Conservation (phyloP, 2,329 filamentous ascomycete species). For the Fusarium longipes region DNA sequence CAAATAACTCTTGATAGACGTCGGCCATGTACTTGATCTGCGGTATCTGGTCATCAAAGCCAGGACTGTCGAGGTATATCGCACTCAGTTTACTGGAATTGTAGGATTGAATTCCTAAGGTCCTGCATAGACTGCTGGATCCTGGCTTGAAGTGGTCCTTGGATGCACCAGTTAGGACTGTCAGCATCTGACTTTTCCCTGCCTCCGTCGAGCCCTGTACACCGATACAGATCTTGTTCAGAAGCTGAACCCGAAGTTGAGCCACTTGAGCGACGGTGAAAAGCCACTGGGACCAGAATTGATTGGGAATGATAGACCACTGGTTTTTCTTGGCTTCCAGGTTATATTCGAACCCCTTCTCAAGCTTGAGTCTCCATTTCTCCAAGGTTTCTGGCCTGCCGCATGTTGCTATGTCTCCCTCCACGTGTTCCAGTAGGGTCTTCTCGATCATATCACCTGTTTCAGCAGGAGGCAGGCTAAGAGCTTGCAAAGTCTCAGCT, state of each 20-base stretch:
- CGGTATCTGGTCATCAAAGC: background rate
- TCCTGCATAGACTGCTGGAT: conserved; percentile 3
- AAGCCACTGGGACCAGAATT: conserved; percentile 2
- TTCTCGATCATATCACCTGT: background rate
- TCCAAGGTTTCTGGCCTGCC: background rate
- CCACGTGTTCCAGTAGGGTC: background rate
- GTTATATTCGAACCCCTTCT: background rate
- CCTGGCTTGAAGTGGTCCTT: conserved; percentile 2
- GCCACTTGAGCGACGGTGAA: background rate
- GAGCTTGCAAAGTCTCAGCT: background rate
- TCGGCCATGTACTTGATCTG: conserved; percentile 13
- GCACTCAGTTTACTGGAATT: background rate
- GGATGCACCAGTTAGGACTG: background rate
- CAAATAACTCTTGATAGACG: conserved; percentile 6
- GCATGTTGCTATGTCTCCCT: background rate
- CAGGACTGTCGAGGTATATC: background rate
- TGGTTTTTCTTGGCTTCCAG: background rate
- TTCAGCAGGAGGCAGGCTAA: background rate
- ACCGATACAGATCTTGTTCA: background rate
- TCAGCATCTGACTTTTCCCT: conserved; percentile 12
- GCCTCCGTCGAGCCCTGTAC: conserved; percentile 2
- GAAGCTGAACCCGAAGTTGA: background rate
- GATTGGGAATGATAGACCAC: background rate
- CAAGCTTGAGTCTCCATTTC: background rate
- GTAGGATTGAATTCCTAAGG: conserved; percentile 1